Conservation (phyloP, 1,139 yeast species). For the Taphrina betulina region DNA sequence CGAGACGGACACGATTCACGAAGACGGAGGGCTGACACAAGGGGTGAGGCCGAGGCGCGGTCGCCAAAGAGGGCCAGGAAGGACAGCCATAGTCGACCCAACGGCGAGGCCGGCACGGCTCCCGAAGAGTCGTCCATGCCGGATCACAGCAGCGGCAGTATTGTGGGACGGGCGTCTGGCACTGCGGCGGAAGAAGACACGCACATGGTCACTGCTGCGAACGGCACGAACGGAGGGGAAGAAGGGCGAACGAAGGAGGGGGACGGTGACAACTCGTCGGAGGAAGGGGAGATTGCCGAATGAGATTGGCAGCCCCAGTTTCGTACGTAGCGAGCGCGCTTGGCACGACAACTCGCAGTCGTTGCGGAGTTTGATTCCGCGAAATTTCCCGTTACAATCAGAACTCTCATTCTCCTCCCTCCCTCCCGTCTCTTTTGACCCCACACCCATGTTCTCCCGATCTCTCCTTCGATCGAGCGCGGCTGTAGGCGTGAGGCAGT, state of each 20-base stretch:
- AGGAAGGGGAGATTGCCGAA: conserved; percentile 31
- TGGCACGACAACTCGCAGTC: too few species aligned
- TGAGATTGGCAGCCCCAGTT: conserved; percentile 1
- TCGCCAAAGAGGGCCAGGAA: conserved; percentile 11
- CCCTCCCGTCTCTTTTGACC: neutral
- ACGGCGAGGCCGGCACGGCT: too few species aligned
- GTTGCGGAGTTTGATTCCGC: too few species aligned
- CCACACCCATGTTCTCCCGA: neutral
- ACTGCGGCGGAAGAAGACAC: too few species aligned
- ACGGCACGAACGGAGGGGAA: too few species aligned
- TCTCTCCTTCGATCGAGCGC: too few species aligned
- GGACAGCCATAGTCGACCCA: neutral
- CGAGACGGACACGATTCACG: conserved; percentile 2
- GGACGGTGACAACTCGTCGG: conserved; percentile 14
- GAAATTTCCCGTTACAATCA: too few species aligned
- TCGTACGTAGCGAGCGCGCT: neutral
- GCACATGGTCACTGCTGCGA: too few species aligned
- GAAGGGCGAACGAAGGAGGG: neutral
- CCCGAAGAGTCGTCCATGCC: too few species aligned
- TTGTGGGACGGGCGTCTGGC: too few species aligned
- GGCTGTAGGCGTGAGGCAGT: too few species aligned
- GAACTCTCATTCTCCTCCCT: neutral
- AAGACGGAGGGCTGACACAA: conserved; percentile 4
- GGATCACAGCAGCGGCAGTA: too few species aligned
- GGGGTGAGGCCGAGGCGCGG: neutral